A percentile compares a stretch with the other conserved stretches of the same genome.
Conservation (phyloP, 2,329 filamentous ascomycete genomes). For the Ceratocystis huliohia region DNA sequence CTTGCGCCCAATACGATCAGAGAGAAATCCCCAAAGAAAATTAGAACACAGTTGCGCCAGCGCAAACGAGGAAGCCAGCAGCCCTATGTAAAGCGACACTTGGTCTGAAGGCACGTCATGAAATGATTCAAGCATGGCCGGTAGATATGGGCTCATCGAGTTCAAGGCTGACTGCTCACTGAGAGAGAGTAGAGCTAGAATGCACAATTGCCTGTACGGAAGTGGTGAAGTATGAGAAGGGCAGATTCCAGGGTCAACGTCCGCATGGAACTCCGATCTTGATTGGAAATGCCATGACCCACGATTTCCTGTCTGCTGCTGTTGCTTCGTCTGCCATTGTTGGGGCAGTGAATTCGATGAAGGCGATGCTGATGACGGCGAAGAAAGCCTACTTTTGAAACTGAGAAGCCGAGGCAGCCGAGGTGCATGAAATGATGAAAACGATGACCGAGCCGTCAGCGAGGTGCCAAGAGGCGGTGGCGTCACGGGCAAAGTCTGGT, state of each 20-base stretch:
- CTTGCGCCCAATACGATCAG: conserved; percentile 57
- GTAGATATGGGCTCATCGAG: conserved; percentile 88
- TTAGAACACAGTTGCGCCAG: conserved; percentile 86
- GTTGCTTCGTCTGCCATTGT: background rate
- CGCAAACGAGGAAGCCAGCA: conserved; percentile 83
- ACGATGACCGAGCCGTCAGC: conserved; percentile 6
- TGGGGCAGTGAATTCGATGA: background rate
- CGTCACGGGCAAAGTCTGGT: conserved; percentile 19
- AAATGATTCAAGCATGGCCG: conserved; percentile 79
- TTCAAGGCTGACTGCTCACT: conserved; percentile 95
- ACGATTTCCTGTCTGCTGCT: background rate
- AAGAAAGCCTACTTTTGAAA: background rate
- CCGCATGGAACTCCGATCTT: background rate
- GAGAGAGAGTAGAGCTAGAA: conserved; percentile 78
- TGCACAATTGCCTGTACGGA: conserved; percentile 66
- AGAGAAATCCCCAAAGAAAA: conserved; percentile 46
- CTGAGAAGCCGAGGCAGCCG: conserved; percentile 9
- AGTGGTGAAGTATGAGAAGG: conserved; percentile 45
- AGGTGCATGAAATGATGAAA: conserved; percentile 12
- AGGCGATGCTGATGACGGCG: background rate
- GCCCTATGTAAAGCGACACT: conserved; percentile 77
- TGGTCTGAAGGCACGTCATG: conserved; percentile 59
- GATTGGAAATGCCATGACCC: background rate
- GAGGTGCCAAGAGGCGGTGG: conserved; percentile 13
- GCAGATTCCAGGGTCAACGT: conserved; percentile 16